phyloP scores from a whole-genome alignment of 306 rosid genomes.

The Psophocarpus tetragonolobus region DNA sequence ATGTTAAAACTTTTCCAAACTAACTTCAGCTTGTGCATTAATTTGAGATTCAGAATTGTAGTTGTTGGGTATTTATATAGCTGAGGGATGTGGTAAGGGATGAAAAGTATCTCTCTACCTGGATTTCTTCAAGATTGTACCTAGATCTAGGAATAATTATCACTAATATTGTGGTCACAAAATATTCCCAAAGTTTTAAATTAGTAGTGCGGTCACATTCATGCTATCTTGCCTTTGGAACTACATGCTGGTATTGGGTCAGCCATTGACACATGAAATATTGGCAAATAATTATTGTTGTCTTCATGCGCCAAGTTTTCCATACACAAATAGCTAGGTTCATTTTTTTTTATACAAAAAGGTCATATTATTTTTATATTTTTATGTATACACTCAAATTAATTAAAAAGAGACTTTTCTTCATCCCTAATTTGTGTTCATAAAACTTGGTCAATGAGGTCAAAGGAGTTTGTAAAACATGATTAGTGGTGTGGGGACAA shows the following conservation, averaged over 20 bases:
- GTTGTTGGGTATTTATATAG: conserved; percentile 25
- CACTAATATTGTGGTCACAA: conserved; percentile 5
- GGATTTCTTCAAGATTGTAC: conserved; percentile 13
- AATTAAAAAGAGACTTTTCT: no score
- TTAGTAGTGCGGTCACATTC: neutral
- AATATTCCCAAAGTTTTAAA: conserved; percentile 6
- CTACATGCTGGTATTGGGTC: neutral
- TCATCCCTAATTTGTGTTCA: no score
- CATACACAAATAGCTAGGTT: neutral
- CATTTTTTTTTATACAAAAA: neutral
- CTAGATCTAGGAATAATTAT: conserved; percentile 10
- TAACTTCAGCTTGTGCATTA: neutral
- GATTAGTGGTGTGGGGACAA: conserved; percentile 14
- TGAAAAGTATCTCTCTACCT: neutral
- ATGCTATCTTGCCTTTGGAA: neutral
- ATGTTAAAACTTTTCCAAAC: neutral
- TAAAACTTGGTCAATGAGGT: no score
- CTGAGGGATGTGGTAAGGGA: neutral
- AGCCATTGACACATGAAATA: neutral
- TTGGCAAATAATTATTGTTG: neutral
- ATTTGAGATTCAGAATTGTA: neutral
- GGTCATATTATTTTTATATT: no score
- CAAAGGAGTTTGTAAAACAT: neutral
- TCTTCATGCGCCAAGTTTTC: neutral
- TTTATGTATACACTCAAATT: no score